These are phyloP conservation scores for Mortierella sp. DNA, from an alignment of 371 early-diverging fungal species.

Conservation along the genomic window DNA sequence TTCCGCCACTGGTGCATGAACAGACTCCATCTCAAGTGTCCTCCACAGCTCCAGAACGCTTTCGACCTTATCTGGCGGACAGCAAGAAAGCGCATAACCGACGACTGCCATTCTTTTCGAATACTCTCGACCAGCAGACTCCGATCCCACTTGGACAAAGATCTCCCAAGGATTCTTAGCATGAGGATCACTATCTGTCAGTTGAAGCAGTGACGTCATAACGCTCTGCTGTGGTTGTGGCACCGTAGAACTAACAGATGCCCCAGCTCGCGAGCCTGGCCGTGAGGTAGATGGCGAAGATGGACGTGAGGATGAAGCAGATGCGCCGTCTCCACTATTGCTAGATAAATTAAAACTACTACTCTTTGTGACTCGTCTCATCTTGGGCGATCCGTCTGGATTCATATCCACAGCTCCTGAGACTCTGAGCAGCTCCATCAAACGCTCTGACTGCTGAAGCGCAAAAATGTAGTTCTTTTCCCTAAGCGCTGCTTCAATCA, in stretches of 20 bases:
- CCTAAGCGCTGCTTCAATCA: constrained; percentile 64
- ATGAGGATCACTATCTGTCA: constrained; percentile 12
- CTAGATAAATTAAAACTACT: constrained; percentile 9
- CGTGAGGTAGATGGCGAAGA: constrained; percentile 12
- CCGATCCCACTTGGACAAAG: constrained; percentile 42
- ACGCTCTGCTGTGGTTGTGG: not conserved
- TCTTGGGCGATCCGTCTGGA: constrained; percentile 40
- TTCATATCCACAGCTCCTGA: constrained; percentile 41
- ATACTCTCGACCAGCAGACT: constrained; percentile 49
- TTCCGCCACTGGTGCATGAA: constrained; percentile 42
- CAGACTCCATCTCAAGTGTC: constrained; percentile 60
- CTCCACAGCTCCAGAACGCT: constrained; percentile 72
- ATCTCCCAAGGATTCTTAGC: constrained; percentile 45
- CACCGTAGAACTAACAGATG: not conserved
- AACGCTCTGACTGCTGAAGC: constrained; percentile 37
- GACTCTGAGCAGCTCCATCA: constrained; percentile 45
- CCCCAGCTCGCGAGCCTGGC: constrained; percentile 25
- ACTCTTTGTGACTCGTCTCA: constrained; percentile 32
- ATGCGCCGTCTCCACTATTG: not conserved
- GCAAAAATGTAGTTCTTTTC: constrained; percentile 56
- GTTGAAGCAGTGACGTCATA: not conserved
- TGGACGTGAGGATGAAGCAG: constrained; percentile 14
- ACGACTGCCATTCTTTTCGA: constrained; percentile 61
- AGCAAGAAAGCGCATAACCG: constrained; percentile 72
- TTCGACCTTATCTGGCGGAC: constrained; percentile 69